These are phyloP conservation scores for Glycine latifolia DNA, from an alignment of 306 rosid genomes.

Conservation along the genomic window DNA sequence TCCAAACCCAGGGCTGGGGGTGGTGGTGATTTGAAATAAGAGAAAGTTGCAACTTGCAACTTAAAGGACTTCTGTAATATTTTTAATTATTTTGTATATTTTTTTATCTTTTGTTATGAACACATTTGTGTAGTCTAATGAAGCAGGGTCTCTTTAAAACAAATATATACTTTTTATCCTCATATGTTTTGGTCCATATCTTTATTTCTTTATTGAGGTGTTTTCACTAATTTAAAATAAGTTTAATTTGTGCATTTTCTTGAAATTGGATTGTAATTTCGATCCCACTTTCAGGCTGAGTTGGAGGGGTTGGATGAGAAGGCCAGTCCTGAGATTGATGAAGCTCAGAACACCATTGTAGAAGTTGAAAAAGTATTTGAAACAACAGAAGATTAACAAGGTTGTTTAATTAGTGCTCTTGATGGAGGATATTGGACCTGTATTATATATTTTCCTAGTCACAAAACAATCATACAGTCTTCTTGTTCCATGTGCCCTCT, in stretches of 20 bases:
- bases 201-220: neutral
- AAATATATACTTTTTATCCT: too few relatives aligned
- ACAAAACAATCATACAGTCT: too few relatives aligned
- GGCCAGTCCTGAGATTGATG: constrained; percentile 70
- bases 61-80: too few relatives aligned
- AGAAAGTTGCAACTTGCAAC: too few relatives aligned
- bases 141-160: too few relatives aligned
- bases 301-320: constrained; percentile 69
- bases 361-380: constrained; percentile 68
- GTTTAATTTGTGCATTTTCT: constrained; percentile 4
- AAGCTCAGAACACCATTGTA: constrained; percentile 67
- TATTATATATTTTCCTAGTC: too few relatives aligned
- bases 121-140: too few relatives aligned
- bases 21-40: too few relatives aligned
- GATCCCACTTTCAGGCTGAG: constrained; percentile 61
- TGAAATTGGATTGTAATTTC: neutral
- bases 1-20: too few relatives aligned
- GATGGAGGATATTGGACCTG: constrained; percentile 7
- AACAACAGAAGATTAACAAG: constrained; percentile 55
- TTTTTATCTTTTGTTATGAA: too few relatives aligned
- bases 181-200: too few relatives aligned
- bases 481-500: neutral
- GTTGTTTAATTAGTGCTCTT: constrained; percentile 3
- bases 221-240: neutral
- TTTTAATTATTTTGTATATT: too few relatives aligned